A percentile compares a stretch with the other conserved stretches of the same genome.
phyloP scores from a whole-genome alignment of 2,329 filamentous ascomycete genomes.

The Paramyrothecium sp. region DNA sequence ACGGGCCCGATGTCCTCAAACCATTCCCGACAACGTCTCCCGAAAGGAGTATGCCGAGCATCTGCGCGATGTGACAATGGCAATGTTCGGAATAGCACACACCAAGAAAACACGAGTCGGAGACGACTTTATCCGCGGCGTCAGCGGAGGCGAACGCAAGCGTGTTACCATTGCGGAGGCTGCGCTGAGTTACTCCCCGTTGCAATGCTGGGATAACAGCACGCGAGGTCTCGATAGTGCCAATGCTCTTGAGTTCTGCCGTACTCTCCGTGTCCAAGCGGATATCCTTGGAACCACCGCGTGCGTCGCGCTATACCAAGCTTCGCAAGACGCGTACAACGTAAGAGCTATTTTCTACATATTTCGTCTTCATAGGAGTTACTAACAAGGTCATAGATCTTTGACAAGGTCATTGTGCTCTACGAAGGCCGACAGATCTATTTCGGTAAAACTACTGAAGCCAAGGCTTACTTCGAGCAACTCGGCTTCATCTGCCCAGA shows the following conservation, averaged over 20 bases:
- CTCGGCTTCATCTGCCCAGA: conserved; percentile 61
- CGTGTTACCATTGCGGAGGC: conserved; percentile 31
- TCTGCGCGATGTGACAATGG: conserved; percentile 52
- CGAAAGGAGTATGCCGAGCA: conserved; percentile 42
- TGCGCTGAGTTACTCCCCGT: conserved; percentile 18
- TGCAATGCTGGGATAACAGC: conserved; percentile 40
- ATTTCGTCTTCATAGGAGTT: no score
- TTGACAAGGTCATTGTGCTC: conserved; percentile 66
- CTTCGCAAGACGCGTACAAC: conserved; percentile 57
- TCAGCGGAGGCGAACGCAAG: conserved; percentile 46
- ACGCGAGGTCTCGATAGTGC: conserved; percentile 52
- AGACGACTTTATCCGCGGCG: conserved; percentile 47
- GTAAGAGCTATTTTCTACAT: no score
- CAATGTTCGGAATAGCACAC: conserved; percentile 53
- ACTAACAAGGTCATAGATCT: conserved; percentile 30
- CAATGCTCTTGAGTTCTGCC: conserved; percentile 49
- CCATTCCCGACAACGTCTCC: conserved; percentile 41
- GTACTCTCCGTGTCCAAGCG: conserved; percentile 11
- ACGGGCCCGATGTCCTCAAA: conserved; percentile 45
- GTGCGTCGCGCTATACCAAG: conserved; percentile 51
- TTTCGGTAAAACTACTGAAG: conserved; percentile 59
- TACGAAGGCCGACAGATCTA: conserved; percentile 60
- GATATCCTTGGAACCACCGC: conserved; percentile 11
- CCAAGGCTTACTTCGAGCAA: conserved; percentile 62
- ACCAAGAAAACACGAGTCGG: conserved; percentile 52